These are phyloP conservation scores for Capronia epimyces DNA, from an alignment of 2,329 filamentous ascomycete species.

Conservation along the genomic window DNA sequence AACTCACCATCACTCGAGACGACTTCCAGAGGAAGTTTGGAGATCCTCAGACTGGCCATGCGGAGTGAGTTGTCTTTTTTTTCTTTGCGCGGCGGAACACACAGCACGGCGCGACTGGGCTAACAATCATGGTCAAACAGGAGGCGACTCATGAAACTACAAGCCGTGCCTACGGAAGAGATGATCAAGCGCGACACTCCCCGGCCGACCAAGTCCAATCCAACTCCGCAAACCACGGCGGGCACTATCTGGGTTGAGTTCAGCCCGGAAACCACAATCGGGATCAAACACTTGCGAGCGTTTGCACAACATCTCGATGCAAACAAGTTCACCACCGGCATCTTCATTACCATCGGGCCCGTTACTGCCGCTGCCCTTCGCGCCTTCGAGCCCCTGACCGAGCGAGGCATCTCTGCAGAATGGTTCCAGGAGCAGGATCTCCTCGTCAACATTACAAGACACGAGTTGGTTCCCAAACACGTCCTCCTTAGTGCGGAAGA, in stretches of 20 bases:
- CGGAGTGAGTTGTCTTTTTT: constrained; percentile 25
- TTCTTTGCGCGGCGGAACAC: not conserved
- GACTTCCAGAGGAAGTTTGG: constrained; percentile 70
- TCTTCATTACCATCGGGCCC: constrained; percentile 77
- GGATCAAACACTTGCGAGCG: constrained; percentile 83
- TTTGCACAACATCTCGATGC: constrained; percentile 78
- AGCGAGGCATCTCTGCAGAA: constrained; percentile 65
- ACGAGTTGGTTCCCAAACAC: constrained; percentile 93
- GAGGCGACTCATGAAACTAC: constrained; percentile 79
- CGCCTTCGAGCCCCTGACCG: constrained; percentile 55
- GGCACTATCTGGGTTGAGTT: constrained; percentile 94
- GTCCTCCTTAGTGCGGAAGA: constrained; percentile 85
- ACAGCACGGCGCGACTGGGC: not conserved
- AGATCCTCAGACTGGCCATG: constrained; percentile 49
- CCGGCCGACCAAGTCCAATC: constrained; percentile 61
- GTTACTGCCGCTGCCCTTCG: constrained; percentile 85
- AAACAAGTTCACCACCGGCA: constrained; percentile 80
- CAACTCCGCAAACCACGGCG: constrained; percentile 66
- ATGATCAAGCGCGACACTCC: constrained; percentile 84
- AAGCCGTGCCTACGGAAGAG: constrained; percentile 71
- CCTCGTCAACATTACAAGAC: constrained; percentile 95
- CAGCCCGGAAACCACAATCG: constrained; percentile 70
- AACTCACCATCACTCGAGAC: constrained; percentile 80
- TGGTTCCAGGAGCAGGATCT: constrained; percentile 94
- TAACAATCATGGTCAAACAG: constrained; percentile 43